Conservation (phyloP, 768 basidiomycete genomes). For the Hygrocybe coccinea region DNA sequence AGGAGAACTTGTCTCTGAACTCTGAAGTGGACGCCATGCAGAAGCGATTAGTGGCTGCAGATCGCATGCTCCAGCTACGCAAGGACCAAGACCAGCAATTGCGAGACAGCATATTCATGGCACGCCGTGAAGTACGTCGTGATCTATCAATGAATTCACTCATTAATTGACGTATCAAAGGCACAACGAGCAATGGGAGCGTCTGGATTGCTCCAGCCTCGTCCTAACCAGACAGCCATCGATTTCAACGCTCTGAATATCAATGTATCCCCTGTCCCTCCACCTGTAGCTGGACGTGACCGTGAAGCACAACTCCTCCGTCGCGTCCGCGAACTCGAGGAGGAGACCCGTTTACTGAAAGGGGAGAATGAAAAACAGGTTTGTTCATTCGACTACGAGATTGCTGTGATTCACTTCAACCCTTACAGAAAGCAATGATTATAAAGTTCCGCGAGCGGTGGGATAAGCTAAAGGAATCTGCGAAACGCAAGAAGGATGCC, state of each 20-base stretch:
- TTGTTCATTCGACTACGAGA: slow-evolving; percentile 17
- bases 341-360: slow-evolving; percentile 59
- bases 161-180: slow-evolving; percentile 33
- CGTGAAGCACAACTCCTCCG: slow-evolving; percentile 46
- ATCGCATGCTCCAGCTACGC: slow-evolving; percentile 59
- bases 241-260: slow-evolving; percentile 58
- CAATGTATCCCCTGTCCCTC: slow-evolving; percentile 42
- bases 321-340: slow-evolving; percentile 76
- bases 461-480: slow-evolving; percentile 86
- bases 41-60: slow-evolving; percentile 54
- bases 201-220: slow-evolving; percentile 43
- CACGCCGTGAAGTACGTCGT: slow-evolving; percentile 53
- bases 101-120: slow-evolving; percentile 72
- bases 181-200: slow-evolving; percentile 77
- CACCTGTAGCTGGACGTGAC: slow-evolving; percentile 47
- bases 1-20: slow-evolving; percentile 64
- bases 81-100: slow-evolving; percentile 76
- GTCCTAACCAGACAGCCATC: slow-evolving; percentile 36
- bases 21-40: slow-evolving; percentile 54
- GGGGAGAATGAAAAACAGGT: slow-evolving; percentile 83
- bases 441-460: slow-evolving; percentile 79
- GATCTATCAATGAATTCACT: background rate
- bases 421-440: slow-evolving; percentile 70
- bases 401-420: background rate
- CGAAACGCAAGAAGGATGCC: slow-evolving; percentile 79